Conservation (phyloP, 2,329 filamentous ascomycete genomes). For the Aspergillus versicolor region DNA sequence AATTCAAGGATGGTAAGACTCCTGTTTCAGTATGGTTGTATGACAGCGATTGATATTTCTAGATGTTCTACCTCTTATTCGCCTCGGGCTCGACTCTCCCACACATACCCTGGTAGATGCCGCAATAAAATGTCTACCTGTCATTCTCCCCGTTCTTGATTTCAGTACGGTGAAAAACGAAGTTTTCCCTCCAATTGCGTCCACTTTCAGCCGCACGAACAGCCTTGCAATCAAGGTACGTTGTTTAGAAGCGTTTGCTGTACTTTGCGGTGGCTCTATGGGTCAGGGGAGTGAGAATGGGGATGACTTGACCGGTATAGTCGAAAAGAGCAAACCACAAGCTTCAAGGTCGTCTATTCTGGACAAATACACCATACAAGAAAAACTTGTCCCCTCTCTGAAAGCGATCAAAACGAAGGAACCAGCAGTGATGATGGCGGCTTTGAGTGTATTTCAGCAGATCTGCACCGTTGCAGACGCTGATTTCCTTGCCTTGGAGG, state of each 20-base stretch:
- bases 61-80: slow-evolving; percentile 86
- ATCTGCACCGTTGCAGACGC: slow-evolving; percentile 79
- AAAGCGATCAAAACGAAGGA: slow-evolving; percentile 97
- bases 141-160: slow-evolving; percentile 83
- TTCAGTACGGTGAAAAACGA: slow-evolving; percentile 98
- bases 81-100: slow-evolving; percentile 79
- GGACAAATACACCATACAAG: slow-evolving; percentile 97
- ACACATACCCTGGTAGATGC: slow-evolving; percentile 89
- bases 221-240: slow-evolving; percentile 94
- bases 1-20: slow-evolving; percentile 83
- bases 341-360: slow-evolving; percentile 72
- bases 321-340: slow-evolving; percentile 52
- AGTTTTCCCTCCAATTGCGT: slow-evolving; percentile 86
- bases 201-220: slow-evolving; percentile 88
- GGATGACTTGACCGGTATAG: slow-evolving; percentile 75
- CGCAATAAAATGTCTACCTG: slow-evolving; percentile 73
- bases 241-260: slow-evolving; percentile 83
- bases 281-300: slow-evolving; percentile 47
- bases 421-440: slow-evolving; percentile 94
- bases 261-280: slow-evolving; percentile 76
- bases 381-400: slow-evolving; percentile 89
- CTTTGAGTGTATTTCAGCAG: slow-evolving; percentile 78
- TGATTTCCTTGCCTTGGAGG: slow-evolving; percentile 89
- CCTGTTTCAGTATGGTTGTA: slow-evolving; percentile 5
- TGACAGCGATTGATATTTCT: slow-evolving; percentile 19